Conservation (phyloP, 1,284 basidiomycete species). For the Puccinia hordei region DNA sequence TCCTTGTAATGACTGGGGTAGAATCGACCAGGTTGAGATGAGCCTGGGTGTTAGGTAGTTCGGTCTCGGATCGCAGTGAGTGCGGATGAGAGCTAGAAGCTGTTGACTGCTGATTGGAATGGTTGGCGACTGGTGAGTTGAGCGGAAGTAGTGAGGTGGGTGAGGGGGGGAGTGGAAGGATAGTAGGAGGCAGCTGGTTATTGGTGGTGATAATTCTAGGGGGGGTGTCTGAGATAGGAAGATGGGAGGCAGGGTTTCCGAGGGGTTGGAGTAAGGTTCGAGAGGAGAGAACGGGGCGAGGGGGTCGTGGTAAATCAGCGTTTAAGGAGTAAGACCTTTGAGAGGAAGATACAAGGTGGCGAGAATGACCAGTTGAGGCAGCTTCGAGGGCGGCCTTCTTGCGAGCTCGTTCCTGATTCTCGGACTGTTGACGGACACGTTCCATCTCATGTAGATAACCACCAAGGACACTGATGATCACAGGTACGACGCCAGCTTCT, state of each 20-base stretch:
- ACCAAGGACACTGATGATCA: slow-evolving; percentile 91
- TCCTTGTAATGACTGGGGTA: not conserved
- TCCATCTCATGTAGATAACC: slow-evolving; percentile 66
- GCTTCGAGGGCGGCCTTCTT: slow-evolving; percentile 23
- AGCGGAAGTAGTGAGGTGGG: not conserved
- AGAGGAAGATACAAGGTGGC: slow-evolving; percentile 38
- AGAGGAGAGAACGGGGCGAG: slow-evolving; percentile 46
- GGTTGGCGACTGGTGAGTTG: not conserved
- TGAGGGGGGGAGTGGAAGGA: slow-evolving; percentile 38
- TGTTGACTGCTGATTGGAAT: not conserved
- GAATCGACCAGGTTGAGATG: not conserved
- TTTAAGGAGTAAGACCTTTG: slow-evolving; percentile 23
- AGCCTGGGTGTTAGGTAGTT: not conserved
- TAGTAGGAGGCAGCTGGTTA: slow-evolving; percentile 30
- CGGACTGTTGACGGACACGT: slow-evolving; percentile 58
- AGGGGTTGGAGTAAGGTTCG: slow-evolving; percentile 50
- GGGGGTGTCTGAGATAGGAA: slow-evolving; percentile 21
- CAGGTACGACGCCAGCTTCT: slow-evolving; percentile 90
- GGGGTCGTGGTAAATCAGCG: slow-evolving; percentile 34
- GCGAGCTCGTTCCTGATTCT: slow-evolving; percentile 50
- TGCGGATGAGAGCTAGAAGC: not conserved
- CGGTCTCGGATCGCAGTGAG: not conserved
- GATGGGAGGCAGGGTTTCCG: slow-evolving; percentile 47
- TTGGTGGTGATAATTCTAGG: slow-evolving; percentile 45
- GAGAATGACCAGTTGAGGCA: slow-evolving; percentile 57